Percentiles rank a stretch among this genome's conserved stretches.
phyloP scores from a whole-genome alignment of 805 yeast genomes.

The Lachancea sp. region DNA sequence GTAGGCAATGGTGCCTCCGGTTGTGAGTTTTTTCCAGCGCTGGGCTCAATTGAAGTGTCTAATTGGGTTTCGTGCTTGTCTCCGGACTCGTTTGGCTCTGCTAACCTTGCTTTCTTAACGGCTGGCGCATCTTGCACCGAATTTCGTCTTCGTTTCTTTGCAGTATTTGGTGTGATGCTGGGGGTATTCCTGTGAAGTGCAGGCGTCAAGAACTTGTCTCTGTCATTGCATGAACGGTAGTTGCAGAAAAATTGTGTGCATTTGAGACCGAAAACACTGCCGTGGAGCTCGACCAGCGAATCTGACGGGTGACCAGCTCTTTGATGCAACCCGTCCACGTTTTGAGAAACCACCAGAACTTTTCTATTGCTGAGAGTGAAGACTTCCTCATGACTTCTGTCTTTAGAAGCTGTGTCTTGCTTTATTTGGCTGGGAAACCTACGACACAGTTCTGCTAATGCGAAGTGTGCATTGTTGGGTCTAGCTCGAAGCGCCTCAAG shows the following conservation, averaged over 20 bases:
- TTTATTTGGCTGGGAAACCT: slow-evolving; percentile 2
- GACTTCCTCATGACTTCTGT: background rate
- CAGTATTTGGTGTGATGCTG: background rate
- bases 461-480: slow-evolving; percentile 71
- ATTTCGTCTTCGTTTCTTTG: background rate
- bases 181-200: slow-evolving; percentile 38
- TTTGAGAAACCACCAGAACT: slow-evolving; percentile 72
- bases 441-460: slow-evolving; percentile 49
- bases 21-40: slow-evolving; percentile 1
- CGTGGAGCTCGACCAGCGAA: slow-evolving; percentile 67
- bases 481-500: slow-evolving; percentile 54
- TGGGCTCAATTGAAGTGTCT: background rate
- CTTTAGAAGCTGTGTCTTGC: background rate
- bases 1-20: slow-evolving; percentile 37
- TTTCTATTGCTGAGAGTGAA: slow-evolving; percentile 27
- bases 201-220: slow-evolving; percentile 51
- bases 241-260: slow-evolving; percentile 76
- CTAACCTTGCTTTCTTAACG: background rate
- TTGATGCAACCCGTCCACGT: slow-evolving; percentile 68
- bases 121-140: background rate
- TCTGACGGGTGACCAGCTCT: slow-evolving; percentile 56
- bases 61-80: background rate
- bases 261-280: slow-evolving; percentile 61
- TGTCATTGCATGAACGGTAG: slow-evolving; percentile 47
- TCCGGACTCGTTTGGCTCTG: slow-evolving; percentile 2